phyloP scores from a whole-genome alignment of 441 rosid species.

The Eruca vesicaria region DNA sequence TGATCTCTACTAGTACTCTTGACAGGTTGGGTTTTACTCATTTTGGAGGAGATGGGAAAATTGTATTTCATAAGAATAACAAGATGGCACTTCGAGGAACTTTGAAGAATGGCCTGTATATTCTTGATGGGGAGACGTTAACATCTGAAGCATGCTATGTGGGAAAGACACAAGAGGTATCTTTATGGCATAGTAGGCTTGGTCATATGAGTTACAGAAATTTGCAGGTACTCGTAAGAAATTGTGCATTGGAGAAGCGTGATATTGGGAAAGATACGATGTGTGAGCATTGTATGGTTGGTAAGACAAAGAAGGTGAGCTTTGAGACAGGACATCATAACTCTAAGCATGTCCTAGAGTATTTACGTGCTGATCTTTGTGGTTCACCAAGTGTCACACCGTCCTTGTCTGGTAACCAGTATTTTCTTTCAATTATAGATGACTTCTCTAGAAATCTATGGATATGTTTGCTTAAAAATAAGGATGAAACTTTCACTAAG shows the following conservation, averaged over 20 bases:
- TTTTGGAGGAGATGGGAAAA: too few species aligned
- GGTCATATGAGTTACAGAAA: too few species aligned
- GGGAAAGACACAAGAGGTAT: too few species aligned
- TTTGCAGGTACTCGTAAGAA: neutral
- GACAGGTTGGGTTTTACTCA: too few species aligned
- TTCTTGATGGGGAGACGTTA: too few species aligned
- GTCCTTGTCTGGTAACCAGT: neutral
- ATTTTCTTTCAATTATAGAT: neutral
- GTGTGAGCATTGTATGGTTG: neutral
- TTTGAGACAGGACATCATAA: neutral
- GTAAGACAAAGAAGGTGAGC: neutral
- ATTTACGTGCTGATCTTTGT: neutral
- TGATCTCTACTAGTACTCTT: too few species aligned
- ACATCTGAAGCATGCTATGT: too few species aligned
- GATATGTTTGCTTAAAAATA: neutral
- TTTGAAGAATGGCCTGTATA: too few species aligned
- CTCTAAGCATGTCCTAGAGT: neutral
- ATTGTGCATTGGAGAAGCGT: neutral
- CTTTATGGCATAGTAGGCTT: too few species aligned
- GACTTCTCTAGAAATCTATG: neutral
- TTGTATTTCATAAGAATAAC: too few species aligned
- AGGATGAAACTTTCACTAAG: neutral
- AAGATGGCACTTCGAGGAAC: too few species aligned
- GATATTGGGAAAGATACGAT: neutral
- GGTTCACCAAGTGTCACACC: neutral